phyloP scores from a whole-genome alignment of 2,329 filamentous ascomycete genomes.

The Phialemonium atrogriseum region DNA sequence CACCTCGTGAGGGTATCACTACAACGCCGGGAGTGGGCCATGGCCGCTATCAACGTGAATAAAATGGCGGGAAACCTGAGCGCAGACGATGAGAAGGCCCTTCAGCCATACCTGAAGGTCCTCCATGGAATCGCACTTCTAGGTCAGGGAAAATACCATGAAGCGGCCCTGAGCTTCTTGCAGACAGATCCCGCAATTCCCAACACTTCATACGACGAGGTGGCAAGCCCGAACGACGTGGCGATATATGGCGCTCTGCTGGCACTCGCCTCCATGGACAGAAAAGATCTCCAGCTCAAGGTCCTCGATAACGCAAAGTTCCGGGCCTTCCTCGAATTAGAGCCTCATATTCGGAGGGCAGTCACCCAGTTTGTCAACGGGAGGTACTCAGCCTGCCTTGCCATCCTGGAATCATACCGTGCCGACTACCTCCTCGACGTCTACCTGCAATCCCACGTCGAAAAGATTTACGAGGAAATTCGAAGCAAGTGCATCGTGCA shows the following conservation, averaged over 20 bases:
- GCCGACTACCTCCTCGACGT: conserved; percentile 87
- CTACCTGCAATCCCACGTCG: conserved; percentile 69
- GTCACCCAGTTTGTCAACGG: conserved; percentile 84
- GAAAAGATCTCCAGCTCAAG: conserved; percentile 61
- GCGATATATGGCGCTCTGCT: conserved; percentile 88
- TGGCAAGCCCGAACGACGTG: conserved; percentile 78
- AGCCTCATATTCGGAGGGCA: conserved; percentile 88
- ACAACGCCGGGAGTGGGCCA: conserved; percentile 69
- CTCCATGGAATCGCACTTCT: conserved; percentile 42
- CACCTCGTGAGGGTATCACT: conserved; percentile 70
- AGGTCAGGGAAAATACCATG: conserved; percentile 36
- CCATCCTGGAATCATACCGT: conserved; percentile 72
- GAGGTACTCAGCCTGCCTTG: conserved; percentile 78
- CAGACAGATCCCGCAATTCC: conserved; percentile 42
- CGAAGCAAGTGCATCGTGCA: conserved; percentile 88
- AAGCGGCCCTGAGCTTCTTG: conserved; percentile 68
- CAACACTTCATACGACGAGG: conserved; percentile 55
- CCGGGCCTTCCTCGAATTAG: conserved; percentile 80
- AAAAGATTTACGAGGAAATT: conserved; percentile 63
- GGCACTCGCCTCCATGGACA: conserved; percentile 82
- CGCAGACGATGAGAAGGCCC: conserved; percentile 36
- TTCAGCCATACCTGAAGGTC: conserved; percentile 44
- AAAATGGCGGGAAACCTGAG: conserved; percentile 53
- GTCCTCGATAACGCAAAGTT: conserved; percentile 79
- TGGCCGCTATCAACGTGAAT: conserved; percentile 47